A percentile compares a stretch with the other conserved stretches of the same genome.
phyloP scores from a whole-genome alignment of 2,329 filamentous ascomycete genomes.

The Talaromyces sp. region DNA sequence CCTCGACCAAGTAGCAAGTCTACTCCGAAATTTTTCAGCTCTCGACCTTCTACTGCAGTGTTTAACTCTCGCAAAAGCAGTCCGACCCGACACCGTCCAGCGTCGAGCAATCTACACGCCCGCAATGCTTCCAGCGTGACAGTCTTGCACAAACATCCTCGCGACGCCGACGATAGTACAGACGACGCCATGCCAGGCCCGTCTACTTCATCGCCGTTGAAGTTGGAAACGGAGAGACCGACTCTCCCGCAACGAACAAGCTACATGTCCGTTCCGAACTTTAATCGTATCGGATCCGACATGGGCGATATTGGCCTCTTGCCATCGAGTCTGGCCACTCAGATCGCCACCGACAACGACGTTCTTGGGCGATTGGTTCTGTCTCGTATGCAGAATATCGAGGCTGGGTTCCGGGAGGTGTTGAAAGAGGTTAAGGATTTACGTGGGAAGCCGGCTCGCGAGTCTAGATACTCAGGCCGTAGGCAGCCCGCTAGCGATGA shows the following conservation, averaged over 20 bases:
- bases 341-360: constrained; percentile 70
- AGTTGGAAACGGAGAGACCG: constrained; percentile 7
- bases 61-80: constrained; percentile 37
- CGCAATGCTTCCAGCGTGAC: constrained; percentile 79
- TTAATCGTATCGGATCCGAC: constrained; percentile 62
- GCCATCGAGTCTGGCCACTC: constrained; percentile 75
- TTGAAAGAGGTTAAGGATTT: constrained; percentile 71
- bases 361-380: constrained; percentile 79
- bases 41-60: constrained; percentile 45
- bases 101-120: constrained; percentile 56
- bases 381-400: constrained; percentile 86
- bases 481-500: background rate
- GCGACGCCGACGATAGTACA: constrained; percentile 14
- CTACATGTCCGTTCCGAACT: constrained; percentile 58
- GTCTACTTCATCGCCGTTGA: constrained; percentile 17
- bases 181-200: constrained; percentile 24
- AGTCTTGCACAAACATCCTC: constrained; percentile 67
- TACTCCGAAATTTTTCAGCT: constrained; percentile 38
- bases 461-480: constrained; percentile 5
- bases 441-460: constrained; percentile 30
- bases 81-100: constrained; percentile 36
- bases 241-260: constrained; percentile 50
- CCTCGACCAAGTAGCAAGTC: constrained; percentile 26
- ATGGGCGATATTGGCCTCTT: constrained; percentile 64
- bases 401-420: constrained; percentile 88